A percentile compares a stretch with the other conserved stretches of the same genome.
phyloP scores from a whole-genome alignment of 805 yeast genomes.

The Sporopachydermia quercuum region DNA sequence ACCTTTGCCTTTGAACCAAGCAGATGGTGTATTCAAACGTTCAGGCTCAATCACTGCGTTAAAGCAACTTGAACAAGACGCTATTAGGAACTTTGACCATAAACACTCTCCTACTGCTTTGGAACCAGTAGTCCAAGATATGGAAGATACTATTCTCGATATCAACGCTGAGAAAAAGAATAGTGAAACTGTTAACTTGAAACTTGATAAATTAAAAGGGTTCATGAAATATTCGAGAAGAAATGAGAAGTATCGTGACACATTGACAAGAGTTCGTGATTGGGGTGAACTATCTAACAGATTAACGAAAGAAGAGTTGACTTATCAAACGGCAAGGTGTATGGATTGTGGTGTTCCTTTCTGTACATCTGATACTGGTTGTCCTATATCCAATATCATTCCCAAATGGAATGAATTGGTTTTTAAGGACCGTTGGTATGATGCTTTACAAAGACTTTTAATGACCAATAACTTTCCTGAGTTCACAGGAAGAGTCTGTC shows the following conservation, averaged over 20 bases:
- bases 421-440: slow-evolving; percentile 87
- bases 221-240: slow-evolving; percentile 89
- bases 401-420: slow-evolving; percentile 98
- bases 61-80: too few relatives aligned
- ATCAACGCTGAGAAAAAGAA: slow-evolving; percentile 48
- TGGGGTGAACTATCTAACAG: slow-evolving; percentile 85
- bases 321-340: slow-evolving; percentile 91
- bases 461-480: slow-evolving; percentile 99
- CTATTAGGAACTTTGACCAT: too few relatives aligned
- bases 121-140: slow-evolving; percentile 80
- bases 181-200: slow-evolving; percentile 34
- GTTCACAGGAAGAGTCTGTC: slow-evolving; percentile 95
- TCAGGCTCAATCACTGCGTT: too few relatives aligned
- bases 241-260: slow-evolving; percentile 70
- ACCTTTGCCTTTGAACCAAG: too few relatives aligned
- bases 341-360: slow-evolving; percentile 99
- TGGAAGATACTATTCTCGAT: slow-evolving; percentile 80
- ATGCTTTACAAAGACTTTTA: slow-evolving; percentile 77
- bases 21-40: too few relatives aligned
- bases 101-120: slow-evolving; percentile 25
- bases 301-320: slow-evolving; percentile 72
- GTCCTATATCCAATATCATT: slow-evolving; percentile 93
- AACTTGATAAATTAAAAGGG: slow-evolving; percentile 69
- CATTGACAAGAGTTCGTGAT: slow-evolving; percentile 64
- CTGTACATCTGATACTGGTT: slow-evolving; percentile 96